Evolutionary conservation across 2,329 filamentous ascomycete species (phyloP), one percentile per base, ranked within the genome.

Genomic region (Aspergillus sp.): DNA sequence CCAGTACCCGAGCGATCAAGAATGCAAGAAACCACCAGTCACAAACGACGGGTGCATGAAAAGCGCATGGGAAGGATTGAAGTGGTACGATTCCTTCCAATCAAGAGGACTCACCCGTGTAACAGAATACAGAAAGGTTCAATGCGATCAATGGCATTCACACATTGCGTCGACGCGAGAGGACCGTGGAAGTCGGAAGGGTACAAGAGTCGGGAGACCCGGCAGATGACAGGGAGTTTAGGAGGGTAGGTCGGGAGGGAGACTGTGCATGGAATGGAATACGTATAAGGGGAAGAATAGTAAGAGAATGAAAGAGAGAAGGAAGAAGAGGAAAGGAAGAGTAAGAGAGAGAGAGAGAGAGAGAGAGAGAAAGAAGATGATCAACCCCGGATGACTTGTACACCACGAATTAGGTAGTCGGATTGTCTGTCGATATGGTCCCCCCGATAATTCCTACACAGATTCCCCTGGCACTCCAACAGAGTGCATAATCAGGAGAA

Each of bases 401-500:
- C 35, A 38, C 35, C 16, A 13, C 16, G 35, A n/a, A 38, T 38
- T 38, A 2, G 35, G 14, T 38, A 17, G 14, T 14, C 16, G 8
- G 7, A 36, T n/a, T 14, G 16, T 16, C 16, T 38, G 16, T 38
- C 35, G 3, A 22, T 30, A 30, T 9, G 26, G 26, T 30, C 26
- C 26, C 26, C 26, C 26, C 22, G 22, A 22, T 22, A 22, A 22
- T 22, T 7, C 26, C 26, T 30, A 30, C 8, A 30, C 8, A 8
- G 8, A 45, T 45, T 45, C 22, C 9, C 9, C 16, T 11, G 40
- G 24, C 8, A 46, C 46, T 40, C 35, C 36, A 48, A 22, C 22
- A 20, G 26, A n/a, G 19, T 48, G 46, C 46, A 41, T 35, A 48
- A 41, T 48, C 46, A 48, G 46, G 46, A 48, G 46, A 48, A 19